Evolutionary conservation across 1,284 basidiomycete genomes (phyloP).

Genomic region (Sphagnurus paluster): DNA sequence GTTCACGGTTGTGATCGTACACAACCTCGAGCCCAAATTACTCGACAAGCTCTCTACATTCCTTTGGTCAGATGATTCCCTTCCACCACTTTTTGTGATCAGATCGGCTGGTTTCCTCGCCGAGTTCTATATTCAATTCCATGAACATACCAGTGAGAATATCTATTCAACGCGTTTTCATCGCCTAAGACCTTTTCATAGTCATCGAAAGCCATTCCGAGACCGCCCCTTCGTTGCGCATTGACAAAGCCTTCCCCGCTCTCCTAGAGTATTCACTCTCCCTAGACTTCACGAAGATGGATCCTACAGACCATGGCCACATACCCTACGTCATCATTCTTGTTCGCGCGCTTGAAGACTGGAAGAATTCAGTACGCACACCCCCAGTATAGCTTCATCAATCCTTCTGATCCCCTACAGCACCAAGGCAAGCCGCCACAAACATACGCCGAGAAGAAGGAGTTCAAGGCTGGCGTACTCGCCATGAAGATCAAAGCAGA

Average conservation of each 20-base stretch:
- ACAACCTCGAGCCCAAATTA: slow-evolving; percentile 65
- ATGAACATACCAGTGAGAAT: slow-evolving; percentile 78
- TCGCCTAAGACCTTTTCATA: slow-evolving; percentile 27
- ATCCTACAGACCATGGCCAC: slow-evolving; percentile 85
- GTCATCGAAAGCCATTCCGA: slow-evolving; percentile 96
- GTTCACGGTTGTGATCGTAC: slow-evolving; percentile 83
- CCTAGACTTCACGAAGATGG: slow-evolving; percentile 75
- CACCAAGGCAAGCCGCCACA: slow-evolving; percentile 67
- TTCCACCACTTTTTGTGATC: slow-evolving; percentile 74
- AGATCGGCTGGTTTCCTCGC: slow-evolving; percentile 86
- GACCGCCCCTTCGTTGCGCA: slow-evolving; percentile 77
- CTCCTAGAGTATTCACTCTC: slow-evolving; percentile 72
- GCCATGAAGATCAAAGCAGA: slow-evolving; percentile 72
- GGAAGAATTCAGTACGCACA: slow-evolving; percentile 66
- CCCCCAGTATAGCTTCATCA: background rate
- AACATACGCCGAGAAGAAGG: slow-evolving; percentile 69
- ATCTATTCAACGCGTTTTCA: background rate
- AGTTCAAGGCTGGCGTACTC: slow-evolving; percentile 71
- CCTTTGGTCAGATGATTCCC: slow-evolving; percentile 63
- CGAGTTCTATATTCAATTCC: slow-evolving; percentile 85
- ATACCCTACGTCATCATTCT: slow-evolving; percentile 87
- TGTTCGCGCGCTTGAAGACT: slow-evolving; percentile 79
- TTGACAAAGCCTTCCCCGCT: slow-evolving; percentile 87
- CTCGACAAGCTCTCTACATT: slow-evolving; percentile 62
- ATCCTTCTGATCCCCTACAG: slow-evolving; percentile 30